Percentiles rank a stretch among this genome's conserved stretches.
Evolutionary conservation across 1,284 basidiomycete species (phyloP).

Genomic region (Pholiota adiposa): DNA sequence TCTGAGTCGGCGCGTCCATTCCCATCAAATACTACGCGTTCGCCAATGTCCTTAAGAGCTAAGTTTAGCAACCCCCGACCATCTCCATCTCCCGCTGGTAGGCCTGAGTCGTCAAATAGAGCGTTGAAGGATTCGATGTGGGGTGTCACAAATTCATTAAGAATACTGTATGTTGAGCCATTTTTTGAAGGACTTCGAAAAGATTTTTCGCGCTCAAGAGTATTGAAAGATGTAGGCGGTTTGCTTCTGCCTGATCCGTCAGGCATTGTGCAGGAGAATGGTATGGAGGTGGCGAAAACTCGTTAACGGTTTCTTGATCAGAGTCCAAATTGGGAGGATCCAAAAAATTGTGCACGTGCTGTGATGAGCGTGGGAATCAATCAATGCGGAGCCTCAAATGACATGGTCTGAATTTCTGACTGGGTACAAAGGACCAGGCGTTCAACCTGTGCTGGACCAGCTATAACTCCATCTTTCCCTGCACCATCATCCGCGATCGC

Average conservation of each 20-base stretch:
- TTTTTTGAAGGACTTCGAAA: constrained; percentile 82
- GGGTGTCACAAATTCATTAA: constrained; percentile 93
- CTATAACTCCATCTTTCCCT: constrained; percentile 26
- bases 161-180: constrained; percentile 76
- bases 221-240: constrained; percentile 74
- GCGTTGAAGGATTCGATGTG: constrained; percentile 98
- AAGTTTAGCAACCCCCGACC: constrained; percentile 83
- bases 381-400: constrained; percentile 36
- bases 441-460: constrained; percentile 27
- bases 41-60: constrained; percentile 84
- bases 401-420: constrained; percentile 25
- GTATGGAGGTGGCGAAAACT: constrained; percentile 10
- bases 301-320: constrained; percentile 8
- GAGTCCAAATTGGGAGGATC: constrained; percentile 13
- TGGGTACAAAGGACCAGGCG: constrained; percentile 13
- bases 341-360: constrained; percentile 35
- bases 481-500: constrained; percentile 19
- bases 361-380: constrained; percentile 20
- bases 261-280: constrained; percentile 36
- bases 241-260: constrained; percentile 38
- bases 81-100: constrained; percentile 73
- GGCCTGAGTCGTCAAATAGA: constrained; percentile 85
- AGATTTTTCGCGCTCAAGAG: constrained; percentile 80
- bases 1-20: constrained; percentile 55
- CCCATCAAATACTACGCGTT: constrained; percentile 94